These are phyloP conservation scores for Saccharomycopsis crataegensis DNA, from an alignment of 1,139 yeast genomes.

Conservation along the genomic window DNA sequence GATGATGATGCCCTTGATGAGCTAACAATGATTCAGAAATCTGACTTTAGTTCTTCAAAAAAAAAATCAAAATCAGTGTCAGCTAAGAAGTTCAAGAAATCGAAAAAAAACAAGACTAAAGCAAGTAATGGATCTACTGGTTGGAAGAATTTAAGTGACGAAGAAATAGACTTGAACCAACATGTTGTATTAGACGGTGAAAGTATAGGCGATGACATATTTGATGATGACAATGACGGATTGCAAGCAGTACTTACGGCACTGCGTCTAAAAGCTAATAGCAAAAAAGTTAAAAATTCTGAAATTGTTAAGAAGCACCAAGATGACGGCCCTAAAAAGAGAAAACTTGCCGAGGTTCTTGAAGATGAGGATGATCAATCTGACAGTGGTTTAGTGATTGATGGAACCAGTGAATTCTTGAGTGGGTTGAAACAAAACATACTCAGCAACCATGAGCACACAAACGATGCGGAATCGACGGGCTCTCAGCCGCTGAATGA, in stretches of 20 bases:
- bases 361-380: conserved; percentile 23
- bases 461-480: conserved; percentile 16
- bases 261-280: conserved; percentile 29
- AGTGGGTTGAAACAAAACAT: conserved; percentile 27
- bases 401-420: conserved; percentile 56
- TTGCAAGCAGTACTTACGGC: conserved; percentile 36
- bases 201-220: conserved; percentile 23
- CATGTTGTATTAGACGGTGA: conserved; percentile 21
- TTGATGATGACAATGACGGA: conserved; percentile 40
- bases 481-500: too few relatives aligned
- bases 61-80: conserved; percentile 9
- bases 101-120: conserved; percentile 19
- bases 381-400: conserved; percentile 35
- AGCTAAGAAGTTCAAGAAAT: conserved; percentile 21
- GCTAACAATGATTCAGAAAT: not conserved
- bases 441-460: not conserved
- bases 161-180: conserved; percentile 10
- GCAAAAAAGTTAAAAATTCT: conserved; percentile 37
- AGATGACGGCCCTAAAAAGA: conserved; percentile 21
- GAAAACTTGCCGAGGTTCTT: conserved; percentile 28
- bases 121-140: not conserved
- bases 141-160: conserved; percentile 21
- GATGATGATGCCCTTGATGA: not conserved
- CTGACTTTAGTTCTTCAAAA: conserved; percentile 1
- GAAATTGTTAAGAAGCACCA: conserved; percentile 23